Conservation (phyloP, 345 rosid genomes). For the Clarkia xantiana region DNA sequence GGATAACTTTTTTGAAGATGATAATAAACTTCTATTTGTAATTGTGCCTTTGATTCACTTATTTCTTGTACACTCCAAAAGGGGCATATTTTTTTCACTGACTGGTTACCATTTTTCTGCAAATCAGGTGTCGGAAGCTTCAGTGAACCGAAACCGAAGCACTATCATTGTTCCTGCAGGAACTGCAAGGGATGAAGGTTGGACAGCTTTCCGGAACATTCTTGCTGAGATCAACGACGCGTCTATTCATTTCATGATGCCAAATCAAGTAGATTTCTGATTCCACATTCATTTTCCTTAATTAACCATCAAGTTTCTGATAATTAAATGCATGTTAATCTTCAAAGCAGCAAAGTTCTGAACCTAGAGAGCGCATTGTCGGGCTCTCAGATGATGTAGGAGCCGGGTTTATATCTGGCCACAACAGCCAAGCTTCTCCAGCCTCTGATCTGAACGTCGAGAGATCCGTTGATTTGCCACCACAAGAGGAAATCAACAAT, state of each 20-base stretch:
- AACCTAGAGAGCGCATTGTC: slow-evolving; percentile 53
- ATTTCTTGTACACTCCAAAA: too few species aligned
- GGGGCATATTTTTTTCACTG: too few species aligned
- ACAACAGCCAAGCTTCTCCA: slow-evolving; percentile 55
- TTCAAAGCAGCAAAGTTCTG: slow-evolving; percentile 50
- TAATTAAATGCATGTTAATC: not conserved
- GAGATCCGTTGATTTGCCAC: slow-evolving; percentile 48
- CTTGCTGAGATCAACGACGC: slow-evolving; percentile 86
- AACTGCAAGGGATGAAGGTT: slow-evolving; percentile 76
- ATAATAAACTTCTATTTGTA: too few species aligned
- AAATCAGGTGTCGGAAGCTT: slow-evolving; percentile 84
- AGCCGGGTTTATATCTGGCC: slow-evolving; percentile 97
- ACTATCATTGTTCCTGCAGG: slow-evolving; percentile 97
- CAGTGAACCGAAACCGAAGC: slow-evolving; percentile 85
- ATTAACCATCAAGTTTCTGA: not conserved
- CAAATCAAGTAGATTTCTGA: slow-evolving; percentile 47
- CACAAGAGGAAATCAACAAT: slow-evolving; percentile 49
- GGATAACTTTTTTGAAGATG: too few species aligned
- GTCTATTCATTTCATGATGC: slow-evolving; percentile 48
- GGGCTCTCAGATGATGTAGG: slow-evolving; percentile 99
- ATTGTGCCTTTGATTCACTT: too few species aligned
- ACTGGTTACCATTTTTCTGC: too few species aligned
- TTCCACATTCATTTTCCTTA: not conserved
- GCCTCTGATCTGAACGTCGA: slow-evolving; percentile 62
- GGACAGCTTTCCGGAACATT: slow-evolving; percentile 91